Evolutionary conservation across 1,139 yeast species (phyloP).

Genomic region (Yamadazyma epiphylla): DNA sequence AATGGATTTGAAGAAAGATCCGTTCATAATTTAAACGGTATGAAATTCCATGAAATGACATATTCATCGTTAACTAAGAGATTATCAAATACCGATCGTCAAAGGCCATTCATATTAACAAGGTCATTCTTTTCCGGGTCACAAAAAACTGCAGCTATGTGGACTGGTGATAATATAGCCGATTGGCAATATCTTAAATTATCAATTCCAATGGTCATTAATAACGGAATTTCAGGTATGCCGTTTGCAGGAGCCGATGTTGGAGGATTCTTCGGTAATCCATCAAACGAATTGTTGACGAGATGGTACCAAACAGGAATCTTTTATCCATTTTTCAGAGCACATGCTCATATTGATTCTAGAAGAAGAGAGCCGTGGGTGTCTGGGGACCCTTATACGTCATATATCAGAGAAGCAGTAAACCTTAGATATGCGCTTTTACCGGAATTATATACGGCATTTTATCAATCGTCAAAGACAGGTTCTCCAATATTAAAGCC

Average conservation of each 20-base stretch:
- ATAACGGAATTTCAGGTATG: constrained; percentile 79
- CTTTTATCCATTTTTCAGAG: constrained; percentile 95
- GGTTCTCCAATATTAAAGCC: constrained; percentile 81
- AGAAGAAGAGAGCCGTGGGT: constrained; percentile 92
- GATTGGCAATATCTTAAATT: constrained; percentile 82
- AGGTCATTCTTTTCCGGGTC: constrained; percentile 88
- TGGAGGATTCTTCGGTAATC: constrained; percentile 94
- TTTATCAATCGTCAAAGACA: constrained; percentile 53
- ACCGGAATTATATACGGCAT: constrained; percentile 80
- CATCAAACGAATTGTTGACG: constrained; percentile 70
- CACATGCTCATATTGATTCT: constrained; percentile 93
- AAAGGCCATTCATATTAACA: constrained; percentile 86
- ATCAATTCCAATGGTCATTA: constrained; percentile 84
- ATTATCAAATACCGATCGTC: constrained; percentile 36
- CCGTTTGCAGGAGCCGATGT: constrained; percentile 97
- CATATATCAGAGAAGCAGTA: constrained; percentile 66
- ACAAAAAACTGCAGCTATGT: constrained; percentile 86
- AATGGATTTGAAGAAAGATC: constrained; percentile 91
- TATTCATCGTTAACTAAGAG: constrained; percentile 59
- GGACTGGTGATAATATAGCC: constrained; percentile 98
- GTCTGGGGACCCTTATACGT: constrained; percentile 70
- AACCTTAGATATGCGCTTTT: constrained; percentile 69
- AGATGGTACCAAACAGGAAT: constrained; percentile 97
- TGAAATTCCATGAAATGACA: constrained; percentile 78
- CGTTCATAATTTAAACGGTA: constrained; percentile 80